A percentile compares a stretch with the other conserved stretches of the same genome.
These are phyloP conservation scores for Middelhovenomyces tepae DNA, from an alignment of 805 yeast genomes.

Conservation along the genomic window DNA sequence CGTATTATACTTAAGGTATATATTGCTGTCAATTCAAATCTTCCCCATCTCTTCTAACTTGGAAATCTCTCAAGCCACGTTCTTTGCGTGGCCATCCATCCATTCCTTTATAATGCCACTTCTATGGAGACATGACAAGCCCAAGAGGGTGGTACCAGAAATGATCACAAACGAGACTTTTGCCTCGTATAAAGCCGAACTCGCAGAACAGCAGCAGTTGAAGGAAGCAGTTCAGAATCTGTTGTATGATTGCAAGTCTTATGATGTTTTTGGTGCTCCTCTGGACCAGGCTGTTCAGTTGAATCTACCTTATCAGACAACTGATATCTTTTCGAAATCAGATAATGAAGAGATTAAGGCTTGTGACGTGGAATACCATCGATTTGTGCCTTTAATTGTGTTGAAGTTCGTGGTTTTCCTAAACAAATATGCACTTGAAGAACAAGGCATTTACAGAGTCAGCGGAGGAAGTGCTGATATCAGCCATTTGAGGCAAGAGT, in stretches of 20 bases:
- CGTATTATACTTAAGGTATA: too few species aligned
- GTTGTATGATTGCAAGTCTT: slow-evolving; percentile 1
- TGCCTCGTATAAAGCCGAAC: too few species aligned
- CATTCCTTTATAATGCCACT: too few species aligned
- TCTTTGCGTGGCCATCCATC: too few species aligned
- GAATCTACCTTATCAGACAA: slow-evolving; percentile 6
- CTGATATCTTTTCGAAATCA: slow-evolving; percentile 6
- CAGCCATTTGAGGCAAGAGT: slow-evolving; percentile 14
- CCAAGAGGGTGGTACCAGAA: too few species aligned
- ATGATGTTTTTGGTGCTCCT: slow-evolving; percentile 15
- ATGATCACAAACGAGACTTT: too few species aligned
- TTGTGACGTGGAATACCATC: slow-evolving; percentile 9
- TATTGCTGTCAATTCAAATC: too few species aligned
- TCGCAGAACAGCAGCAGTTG: too few species aligned
- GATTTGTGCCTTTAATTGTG: slow-evolving; percentile 14
- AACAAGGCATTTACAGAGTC: slow-evolving; percentile 26
- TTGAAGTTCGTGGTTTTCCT: slow-evolving; percentile 15
- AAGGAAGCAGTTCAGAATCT: too few species aligned
- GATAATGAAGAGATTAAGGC: slow-evolving; percentile 3
- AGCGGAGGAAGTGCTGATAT: slow-evolving; percentile 21
- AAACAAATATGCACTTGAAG: slow-evolving; percentile 19
- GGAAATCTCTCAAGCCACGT: too few species aligned
- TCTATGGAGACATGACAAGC: too few species aligned
- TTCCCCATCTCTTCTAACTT: too few species aligned
- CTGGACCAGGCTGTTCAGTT: slow-evolving; percentile 13